Percentiles rank a stretch among this genome's conserved stretches.
phyloP scores from a whole-genome alignment of 2,329 filamentous ascomycete genomes.

The Colletotrichum nymphaeae region DNA sequence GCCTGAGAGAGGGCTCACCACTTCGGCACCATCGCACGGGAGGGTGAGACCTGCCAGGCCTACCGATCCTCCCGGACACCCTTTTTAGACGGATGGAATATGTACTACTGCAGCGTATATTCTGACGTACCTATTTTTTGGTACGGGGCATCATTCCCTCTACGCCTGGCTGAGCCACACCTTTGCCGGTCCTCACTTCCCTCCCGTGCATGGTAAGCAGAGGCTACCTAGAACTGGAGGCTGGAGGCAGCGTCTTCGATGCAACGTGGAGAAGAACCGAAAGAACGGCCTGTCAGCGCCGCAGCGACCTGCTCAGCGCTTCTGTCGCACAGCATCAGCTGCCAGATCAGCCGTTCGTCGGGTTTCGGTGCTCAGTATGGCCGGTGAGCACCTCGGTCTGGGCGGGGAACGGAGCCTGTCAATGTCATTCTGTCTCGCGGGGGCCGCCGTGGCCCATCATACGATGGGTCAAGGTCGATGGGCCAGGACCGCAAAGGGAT shows the following conservation, averaged over 20 bases:
- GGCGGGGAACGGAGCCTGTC: slow-evolving; percentile 9
- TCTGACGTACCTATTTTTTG: background rate
- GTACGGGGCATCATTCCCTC: background rate
- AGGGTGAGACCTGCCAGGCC: slow-evolving; percentile 10
- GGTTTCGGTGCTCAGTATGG: slow-evolving; percentile 14
- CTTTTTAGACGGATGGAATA: background rate
- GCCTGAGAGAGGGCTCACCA: slow-evolving; percentile 21
- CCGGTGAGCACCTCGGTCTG: slow-evolving; percentile 31
- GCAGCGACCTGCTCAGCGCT: slow-evolving; percentile 4
- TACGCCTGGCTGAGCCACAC: slow-evolving; percentile 15
- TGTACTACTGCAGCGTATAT: background rate
- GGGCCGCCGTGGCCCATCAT: slow-evolving; percentile 18
- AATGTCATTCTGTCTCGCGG: slow-evolving; percentile 17
- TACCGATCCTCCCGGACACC: background rate
- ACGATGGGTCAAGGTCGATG: background rate
- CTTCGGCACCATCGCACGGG: slow-evolving; percentile 21
- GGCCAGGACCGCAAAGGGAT: slow-evolving; percentile 4
- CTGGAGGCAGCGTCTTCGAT: background rate
- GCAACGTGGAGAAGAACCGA: background rate
- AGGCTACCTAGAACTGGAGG: background rate
- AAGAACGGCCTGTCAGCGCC: background rate
- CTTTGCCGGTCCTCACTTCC: background rate
- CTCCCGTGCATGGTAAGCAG: background rate
- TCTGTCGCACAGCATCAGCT: slow-evolving; percentile 25
- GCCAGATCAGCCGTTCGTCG: slow-evolving; percentile 22